Conservation (phyloP, 371 early-diverging fungal species). For the Actinomucor elegans region DNA sequence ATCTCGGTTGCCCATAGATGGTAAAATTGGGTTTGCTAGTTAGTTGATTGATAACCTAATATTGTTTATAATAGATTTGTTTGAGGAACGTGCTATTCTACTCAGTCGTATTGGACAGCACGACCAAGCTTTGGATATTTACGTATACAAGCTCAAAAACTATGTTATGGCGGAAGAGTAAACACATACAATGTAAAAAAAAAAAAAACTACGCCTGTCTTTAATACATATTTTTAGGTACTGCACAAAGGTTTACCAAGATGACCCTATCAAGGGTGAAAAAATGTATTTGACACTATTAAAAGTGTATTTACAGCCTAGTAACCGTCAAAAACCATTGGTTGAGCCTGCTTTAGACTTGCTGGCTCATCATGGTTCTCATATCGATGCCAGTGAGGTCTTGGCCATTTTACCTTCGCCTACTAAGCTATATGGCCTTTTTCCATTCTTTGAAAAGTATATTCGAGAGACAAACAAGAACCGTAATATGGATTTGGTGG, state of each 20-base stretch:
- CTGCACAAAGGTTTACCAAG: conserved; percentile 67
- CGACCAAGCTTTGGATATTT: conserved; percentile 82
- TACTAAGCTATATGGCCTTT: conserved; percentile 55
- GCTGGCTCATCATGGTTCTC: conserved; percentile 67
- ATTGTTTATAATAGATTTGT: conserved; percentile 49
- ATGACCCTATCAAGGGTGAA: conserved; percentile 49
- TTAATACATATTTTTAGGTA: conserved; percentile 47
- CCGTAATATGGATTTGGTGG: conserved; percentile 66
- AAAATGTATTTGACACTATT: conserved; percentile 70
- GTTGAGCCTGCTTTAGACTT: conserved; percentile 65
- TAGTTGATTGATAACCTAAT: not conserved
- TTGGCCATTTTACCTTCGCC: conserved; percentile 58
- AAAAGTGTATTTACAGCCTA: conserved; percentile 60
- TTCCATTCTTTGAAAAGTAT: conserved; percentile 69
- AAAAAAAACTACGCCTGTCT: not conserved
- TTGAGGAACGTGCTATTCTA: conserved; percentile 81
- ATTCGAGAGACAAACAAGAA: conserved; percentile 66
- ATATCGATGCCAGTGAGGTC: conserved; percentile 62
- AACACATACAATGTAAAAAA: no score
- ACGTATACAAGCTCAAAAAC: conserved; percentile 75
- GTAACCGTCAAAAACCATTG: conserved; percentile 51
- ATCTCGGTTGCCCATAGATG: conserved; percentile 72
- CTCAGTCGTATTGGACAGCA: conserved; percentile 84
- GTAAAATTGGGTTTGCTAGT: no score
- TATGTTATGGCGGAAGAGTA: conserved; percentile 80